Base-by-base conservation (phyloP, 805 yeast species). In the Candida nanaspora region DNA sequence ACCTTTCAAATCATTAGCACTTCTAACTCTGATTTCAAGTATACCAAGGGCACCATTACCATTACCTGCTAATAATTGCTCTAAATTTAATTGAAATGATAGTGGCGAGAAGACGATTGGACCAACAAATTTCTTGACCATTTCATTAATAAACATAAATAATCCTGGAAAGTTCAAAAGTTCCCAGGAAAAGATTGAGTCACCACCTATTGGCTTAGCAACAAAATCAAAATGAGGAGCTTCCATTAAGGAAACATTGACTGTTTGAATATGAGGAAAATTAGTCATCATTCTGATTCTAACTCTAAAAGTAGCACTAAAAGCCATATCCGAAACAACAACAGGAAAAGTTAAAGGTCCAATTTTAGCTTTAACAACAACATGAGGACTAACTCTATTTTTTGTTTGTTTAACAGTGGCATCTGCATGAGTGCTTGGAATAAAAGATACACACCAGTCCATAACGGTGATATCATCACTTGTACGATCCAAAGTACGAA, bases 371-470 rank as follows among this genome's bases (percentile, higher is more conserved):
- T 86, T 86, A 30, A 91, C 76, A 29, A 83, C 80, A 34, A 84
- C 71, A 55, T 77, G 78, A 56, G 89, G 95, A 61, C 89, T 88
- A 33, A 88, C 89, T 50, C 78, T 80, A 59, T 80, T 86, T 57
- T 82, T 86, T 61, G 83, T 60, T 62, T 93, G 97, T 54, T 91
- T 86, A 22, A 80, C 78, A 41, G 87, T 86, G 51, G 87, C 68
- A 61, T 93, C 99, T 33, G 83, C 82, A 38, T 78, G 62, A 31
- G 88, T 84, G 62, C 86, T 87, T n/a, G 99, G 98, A 22, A 86
- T 83, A 67, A 89, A 86, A 1, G 96, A 85, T 34, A 84, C 75
- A 33, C 80, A 83, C 97, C 97, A 91, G 63, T 93, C 98, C 96
- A 93, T 93, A 40, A 94, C 96, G 10, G 91, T 94, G 39, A 93